Evolutionary conservation across 768 basidiomycete species (phyloP), one percentile per base, ranked within the genome.

Genomic region (Gymnopilus junonius): DNA sequence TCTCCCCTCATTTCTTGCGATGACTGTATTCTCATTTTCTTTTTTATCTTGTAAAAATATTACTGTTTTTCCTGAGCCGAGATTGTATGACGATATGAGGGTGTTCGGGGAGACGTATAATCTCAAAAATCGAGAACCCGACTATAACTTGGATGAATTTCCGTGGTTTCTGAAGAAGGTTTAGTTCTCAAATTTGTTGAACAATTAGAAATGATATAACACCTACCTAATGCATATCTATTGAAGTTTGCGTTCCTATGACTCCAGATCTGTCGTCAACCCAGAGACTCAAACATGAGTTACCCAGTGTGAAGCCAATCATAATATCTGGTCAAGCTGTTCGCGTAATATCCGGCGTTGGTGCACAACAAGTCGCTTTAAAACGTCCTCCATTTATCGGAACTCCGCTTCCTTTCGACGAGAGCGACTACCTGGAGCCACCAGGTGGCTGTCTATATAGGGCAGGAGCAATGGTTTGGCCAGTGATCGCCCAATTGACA

Each of bases 11-110:
- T 31, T 51, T 51, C 11, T 51, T 17, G 8, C 4, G 29, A 31
- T 32, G 27, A n/a, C 10, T 51, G 48, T 8, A n/a, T 29, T 17
- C 10, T 17, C 14, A n/a, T 31, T 17, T 7, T 1, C 15, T 17
- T 51, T 51, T 51, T 51, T 51, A 51, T 51, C 17, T 51, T 51
- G 48, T 51, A 51, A 48, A 48, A 29, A 2, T 51, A 51, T 51
- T 51, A n/a, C n/a, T n/a, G 48, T 29, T 48, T 32, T 31, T 29
- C n/a, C 7, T 29, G 32, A 48, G 15, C 29, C 48, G n/a, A 51
- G n/a, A n/a, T n/a, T 42, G 40, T 42, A 42, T 1, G 40, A 42
- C 40, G 40, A 20, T 20, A n/a, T 8, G 21, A 42, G 17, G 15
- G 21, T 20, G 8, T n/a, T 3, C 2, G 40, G 40, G 7, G 40